These are phyloP conservation scores for Lactarius pseudohatsudake DNA, from an alignment of 768 basidiomycete genomes.

Conservation along the genomic window DNA sequence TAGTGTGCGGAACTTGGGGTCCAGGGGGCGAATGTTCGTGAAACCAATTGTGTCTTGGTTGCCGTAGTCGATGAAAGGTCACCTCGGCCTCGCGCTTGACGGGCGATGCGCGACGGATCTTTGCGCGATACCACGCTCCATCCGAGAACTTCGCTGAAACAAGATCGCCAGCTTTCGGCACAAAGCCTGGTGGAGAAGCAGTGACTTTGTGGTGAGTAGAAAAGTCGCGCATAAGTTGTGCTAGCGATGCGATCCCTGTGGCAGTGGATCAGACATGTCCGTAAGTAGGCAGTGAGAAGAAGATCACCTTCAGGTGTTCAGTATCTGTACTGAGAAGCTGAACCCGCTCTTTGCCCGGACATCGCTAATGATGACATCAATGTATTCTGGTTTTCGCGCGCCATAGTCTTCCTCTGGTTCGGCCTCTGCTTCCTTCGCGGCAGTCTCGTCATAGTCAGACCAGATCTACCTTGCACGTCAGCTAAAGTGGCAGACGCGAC, in stretches of 20 bases:
- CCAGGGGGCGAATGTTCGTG: constrained; percentile 83
- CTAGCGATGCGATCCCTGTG: constrained; percentile 85
- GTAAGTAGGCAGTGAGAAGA: not conserved
- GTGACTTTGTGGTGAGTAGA: constrained; percentile 78
- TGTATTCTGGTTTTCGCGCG: constrained; percentile 77
- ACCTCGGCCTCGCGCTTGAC: constrained; percentile 94
- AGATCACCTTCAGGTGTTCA: constrained; percentile 82
- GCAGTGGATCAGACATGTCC: not conserved
- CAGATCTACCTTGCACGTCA: constrained; percentile 60
- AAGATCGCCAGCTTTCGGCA: constrained; percentile 82
- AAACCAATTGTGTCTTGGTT: constrained; percentile 90
- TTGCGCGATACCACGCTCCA: constrained; percentile 94
- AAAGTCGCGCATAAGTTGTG: constrained; percentile 94
- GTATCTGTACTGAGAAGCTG: constrained; percentile 87
- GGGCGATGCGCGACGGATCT: constrained; percentile 81
- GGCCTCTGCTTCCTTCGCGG: constrained; percentile 53
- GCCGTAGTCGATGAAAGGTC: constrained; percentile 92
- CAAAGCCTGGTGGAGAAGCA: constrained; percentile 62
- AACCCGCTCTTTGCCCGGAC: constrained; percentile 73
- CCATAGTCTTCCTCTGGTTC: constrained; percentile 46
- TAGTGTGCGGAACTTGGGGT: constrained; percentile 84
- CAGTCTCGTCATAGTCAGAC: constrained; percentile 78
- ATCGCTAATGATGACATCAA: constrained; percentile 92
- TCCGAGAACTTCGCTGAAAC: constrained; percentile 95
- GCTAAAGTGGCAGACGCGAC: not conserved